Evolutionary conservation across 129 eudicot species (phyloP).

Genomic region (Deinandra increscens): DNA sequence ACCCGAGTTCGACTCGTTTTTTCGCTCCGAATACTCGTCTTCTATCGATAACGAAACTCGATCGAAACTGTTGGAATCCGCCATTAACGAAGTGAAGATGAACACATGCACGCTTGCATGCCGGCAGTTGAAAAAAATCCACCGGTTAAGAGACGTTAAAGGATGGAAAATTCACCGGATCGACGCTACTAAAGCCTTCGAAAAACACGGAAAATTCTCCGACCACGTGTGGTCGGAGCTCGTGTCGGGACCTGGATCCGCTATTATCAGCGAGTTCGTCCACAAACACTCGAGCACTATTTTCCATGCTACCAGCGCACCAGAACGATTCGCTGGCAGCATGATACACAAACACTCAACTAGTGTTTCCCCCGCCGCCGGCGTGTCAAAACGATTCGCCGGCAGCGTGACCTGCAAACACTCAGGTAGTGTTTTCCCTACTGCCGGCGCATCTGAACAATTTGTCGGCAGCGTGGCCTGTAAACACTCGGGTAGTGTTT

Average conservation of each 20-base stretch:
- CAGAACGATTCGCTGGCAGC: too few species aligned
- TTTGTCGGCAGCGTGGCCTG: too few species aligned
- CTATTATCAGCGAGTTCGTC: conserved; percentile 42
- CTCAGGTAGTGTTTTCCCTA: too few species aligned
- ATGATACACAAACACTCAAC: too few species aligned
- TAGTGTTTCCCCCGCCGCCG: too few species aligned
- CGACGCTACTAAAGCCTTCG: conserved; percentile 72
- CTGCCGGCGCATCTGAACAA: too few species aligned
- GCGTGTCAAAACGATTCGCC: too few species aligned
- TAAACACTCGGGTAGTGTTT: too few species aligned
- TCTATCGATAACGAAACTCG: conserved; percentile 32
- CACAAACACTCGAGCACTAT: conserved; percentile 9
- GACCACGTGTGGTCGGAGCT: conserved; percentile 54
- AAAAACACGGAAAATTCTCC: conserved; percentile 30
- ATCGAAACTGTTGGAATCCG: conserved; percentile 37
- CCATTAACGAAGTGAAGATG: conserved; percentile 51
- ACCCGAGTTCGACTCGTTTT: conserved; percentile 63
- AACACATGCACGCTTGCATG: conserved; percentile 61
- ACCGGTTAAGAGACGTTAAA: conserved; percentile 42
- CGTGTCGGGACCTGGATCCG: conserved; percentile 43
- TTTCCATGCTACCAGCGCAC: not conserved
- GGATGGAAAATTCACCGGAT: conserved; percentile 74
- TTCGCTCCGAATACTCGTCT: conserved; percentile 43
- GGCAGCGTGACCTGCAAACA: too few species aligned
- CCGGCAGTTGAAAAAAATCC: conserved; percentile 57